These are phyloP conservation scores for Pseudogymnoascus sp. DNA, from an alignment of 2,329 filamentous ascomycete species.

Conservation along the genomic window DNA sequence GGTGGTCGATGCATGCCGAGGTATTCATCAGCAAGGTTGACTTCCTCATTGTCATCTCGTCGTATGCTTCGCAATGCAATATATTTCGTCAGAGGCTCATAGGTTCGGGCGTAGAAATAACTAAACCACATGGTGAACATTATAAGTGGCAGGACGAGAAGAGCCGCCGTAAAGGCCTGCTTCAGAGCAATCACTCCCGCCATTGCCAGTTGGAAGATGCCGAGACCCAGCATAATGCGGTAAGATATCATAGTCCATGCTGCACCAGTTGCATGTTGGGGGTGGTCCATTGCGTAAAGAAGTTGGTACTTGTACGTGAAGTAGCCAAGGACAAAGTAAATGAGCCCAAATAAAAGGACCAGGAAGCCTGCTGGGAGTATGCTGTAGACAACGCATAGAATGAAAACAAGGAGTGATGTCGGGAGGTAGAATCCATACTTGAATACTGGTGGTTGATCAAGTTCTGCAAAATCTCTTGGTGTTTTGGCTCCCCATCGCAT, in stretches of 20 bases:
- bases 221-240: constrained; percentile 73
- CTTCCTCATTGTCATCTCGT: constrained; percentile 44
- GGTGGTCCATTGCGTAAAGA: constrained; percentile 96
- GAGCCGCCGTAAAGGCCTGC: constrained; percentile 62
- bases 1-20: constrained; percentile 21
- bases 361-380: constrained; percentile 71
- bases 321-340: constrained; percentile 76
- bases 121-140: constrained; percentile 81
- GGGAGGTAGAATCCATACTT: constrained; percentile 95
- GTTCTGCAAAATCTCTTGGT: constrained; percentile 77
- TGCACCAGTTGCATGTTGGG: constrained; percentile 83
- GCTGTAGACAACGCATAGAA: constrained; percentile 92
- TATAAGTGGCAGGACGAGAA: constrained; percentile 67
- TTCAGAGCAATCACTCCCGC: constrained; percentile 73
- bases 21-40: constrained; percentile 35
- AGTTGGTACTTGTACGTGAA: constrained; percentile 97
- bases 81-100: constrained; percentile 81
- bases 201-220: constrained; percentile 88
- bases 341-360: constrained; percentile 70
- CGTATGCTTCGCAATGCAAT: constrained; percentile 85
- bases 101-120: constrained; percentile 70
- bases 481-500: constrained; percentile 71
- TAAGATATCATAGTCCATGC: constrained; percentile 97
- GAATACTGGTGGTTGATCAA: constrained; percentile 76
- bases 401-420: constrained; percentile 84